Base-by-base conservation (phyloP, 192 early-diverging fungal species). In the Spizellomyces sp. region DNA sequence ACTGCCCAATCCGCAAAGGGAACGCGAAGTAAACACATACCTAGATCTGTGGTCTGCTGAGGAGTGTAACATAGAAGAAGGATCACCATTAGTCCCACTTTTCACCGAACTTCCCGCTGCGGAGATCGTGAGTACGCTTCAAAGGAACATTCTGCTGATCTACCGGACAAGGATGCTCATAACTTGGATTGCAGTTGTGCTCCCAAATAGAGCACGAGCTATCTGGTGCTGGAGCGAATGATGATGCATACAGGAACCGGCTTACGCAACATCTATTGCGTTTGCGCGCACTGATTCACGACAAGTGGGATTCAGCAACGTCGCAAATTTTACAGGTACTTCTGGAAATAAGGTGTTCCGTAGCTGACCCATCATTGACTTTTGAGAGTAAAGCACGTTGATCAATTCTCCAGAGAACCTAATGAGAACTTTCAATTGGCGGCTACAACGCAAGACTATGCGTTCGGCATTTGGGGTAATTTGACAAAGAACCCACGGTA, bases 371-470 rank as follows among this genome's bases (percentile, higher is more conserved):
- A 36, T 36, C 27, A 36, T 36, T 36, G 27, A 36, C 27, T 3
- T 36, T 3, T 36, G 27, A 36, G 27, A 36, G 27, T 36, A 36
- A 36, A 83, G 79, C 70, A 84, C 61, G 48, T 83, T 48, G 84
- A 86, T 58, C 66, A 79, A 9, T 84, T 82, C 64, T 12, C 47
- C 27, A 48, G 74, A 9, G 84, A 86, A 62, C 54, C 75, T 4
- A 86, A 81, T 66, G 84, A 86, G 74, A 84, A 86, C 75, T 86
- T 86, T 67, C 82, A 84, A 50, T 57, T 79, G 27, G 21, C 77
- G 8, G 36, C 45, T 19, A 36, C 48, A 4, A 74, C 68, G 6
- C 21, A 67, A 0, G 55, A 75, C 22, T 82, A 79, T 56, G 61
- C 63, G 8, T 71, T 75, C 68, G 82, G 84, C 27, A 50, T 86